These are phyloP conservation scores for Debaryomycetaceae sp. DNA, from an alignment of 1,139 yeast species.

Conservation along the genomic window DNA sequence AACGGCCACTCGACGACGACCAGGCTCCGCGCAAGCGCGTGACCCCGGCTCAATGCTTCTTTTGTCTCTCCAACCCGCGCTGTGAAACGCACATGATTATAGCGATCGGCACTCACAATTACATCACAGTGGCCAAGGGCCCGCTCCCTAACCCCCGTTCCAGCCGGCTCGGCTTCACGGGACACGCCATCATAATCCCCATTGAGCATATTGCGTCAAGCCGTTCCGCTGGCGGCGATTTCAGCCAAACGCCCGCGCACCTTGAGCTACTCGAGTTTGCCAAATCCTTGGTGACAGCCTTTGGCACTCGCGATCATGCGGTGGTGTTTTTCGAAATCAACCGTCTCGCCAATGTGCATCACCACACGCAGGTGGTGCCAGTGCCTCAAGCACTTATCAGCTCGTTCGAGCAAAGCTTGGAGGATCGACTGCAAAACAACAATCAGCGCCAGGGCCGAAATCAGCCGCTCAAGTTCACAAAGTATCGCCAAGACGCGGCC, in stretches of 20 bases:
- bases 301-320: slow-evolving; percentile 27
- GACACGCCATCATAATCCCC: slow-evolving; percentile 83
- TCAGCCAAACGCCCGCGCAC: slow-evolving; percentile 16
- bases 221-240: slow-evolving; percentile 11
- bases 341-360: slow-evolving; percentile 55
- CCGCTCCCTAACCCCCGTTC: slow-evolving; percentile 54
- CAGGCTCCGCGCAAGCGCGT: slow-evolving; percentile 17
- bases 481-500: slow-evolving; percentile 19
- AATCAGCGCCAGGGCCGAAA: slow-evolving; percentile 45
- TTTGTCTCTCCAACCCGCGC: slow-evolving; percentile 78
- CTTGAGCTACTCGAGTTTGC: slow-evolving; percentile 37
- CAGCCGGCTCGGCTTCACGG: slow-evolving; percentile 50
- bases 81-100: slow-evolving; percentile 79
- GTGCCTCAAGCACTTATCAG: slow-evolving; percentile 39
- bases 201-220: slow-evolving; percentile 64
- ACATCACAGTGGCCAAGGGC: slow-evolving; percentile 82
- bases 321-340: slow-evolving; percentile 62
- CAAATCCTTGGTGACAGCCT: slow-evolving; percentile 42
- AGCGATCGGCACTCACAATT: slow-evolving; percentile 63
- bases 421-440: slow-evolving; percentile 41
- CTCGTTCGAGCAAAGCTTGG: slow-evolving; percentile 30
- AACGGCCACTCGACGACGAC: slow-evolving; percentile 1
- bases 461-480: slow-evolving; percentile 38
- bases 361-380: slow-evolving; percentile 63
- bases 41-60: slow-evolving; percentile 64